These are phyloP conservation scores for Gentiana straminea DNA, from an alignment of 257 asterid genomes.

Conservation along the genomic window DNA sequence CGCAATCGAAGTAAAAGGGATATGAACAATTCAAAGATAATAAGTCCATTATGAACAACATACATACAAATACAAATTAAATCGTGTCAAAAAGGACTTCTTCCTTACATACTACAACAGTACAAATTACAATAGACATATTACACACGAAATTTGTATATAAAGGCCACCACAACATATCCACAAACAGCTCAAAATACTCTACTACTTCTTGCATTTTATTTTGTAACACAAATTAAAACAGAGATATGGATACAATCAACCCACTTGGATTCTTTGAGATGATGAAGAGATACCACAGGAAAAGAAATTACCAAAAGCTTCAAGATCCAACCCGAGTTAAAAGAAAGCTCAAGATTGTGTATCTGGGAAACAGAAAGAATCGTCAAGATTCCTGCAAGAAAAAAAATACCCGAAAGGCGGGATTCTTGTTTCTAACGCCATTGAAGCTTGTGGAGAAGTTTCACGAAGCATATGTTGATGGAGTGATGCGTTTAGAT, in stretches of 20 bases:
- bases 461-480: constrained; percentile 18
- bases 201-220: too few species aligned
- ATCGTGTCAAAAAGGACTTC: too few species aligned
- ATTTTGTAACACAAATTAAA: background rate
- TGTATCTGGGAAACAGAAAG: constrained; percentile 7
- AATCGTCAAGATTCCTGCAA: constrained; percentile 2
- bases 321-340: constrained; percentile 5
- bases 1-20: too few species aligned
- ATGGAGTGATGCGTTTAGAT: constrained; percentile 17
- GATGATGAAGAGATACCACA: constrained; percentile 14
- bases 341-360: constrained; percentile 13
- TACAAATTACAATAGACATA: too few species aligned
- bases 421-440: constrained; percentile 5
- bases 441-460: constrained; percentile 11
- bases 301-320: constrained; percentile 17
- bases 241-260: constrained; percentile 11
- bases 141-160: too few species aligned
- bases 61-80: too few species aligned
- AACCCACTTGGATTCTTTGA: constrained; percentile 9
- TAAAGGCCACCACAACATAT: too few species aligned
- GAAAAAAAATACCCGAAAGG: background rate
- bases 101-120: too few species aligned
- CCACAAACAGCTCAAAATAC: too few species aligned
- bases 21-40: too few species aligned
- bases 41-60: too few species aligned